A percentile compares a stretch with the other conserved stretches of the same genome.
Conservation (phyloP, 768 basidiomycete species). For the Lactifluus subvellereus region DNA sequence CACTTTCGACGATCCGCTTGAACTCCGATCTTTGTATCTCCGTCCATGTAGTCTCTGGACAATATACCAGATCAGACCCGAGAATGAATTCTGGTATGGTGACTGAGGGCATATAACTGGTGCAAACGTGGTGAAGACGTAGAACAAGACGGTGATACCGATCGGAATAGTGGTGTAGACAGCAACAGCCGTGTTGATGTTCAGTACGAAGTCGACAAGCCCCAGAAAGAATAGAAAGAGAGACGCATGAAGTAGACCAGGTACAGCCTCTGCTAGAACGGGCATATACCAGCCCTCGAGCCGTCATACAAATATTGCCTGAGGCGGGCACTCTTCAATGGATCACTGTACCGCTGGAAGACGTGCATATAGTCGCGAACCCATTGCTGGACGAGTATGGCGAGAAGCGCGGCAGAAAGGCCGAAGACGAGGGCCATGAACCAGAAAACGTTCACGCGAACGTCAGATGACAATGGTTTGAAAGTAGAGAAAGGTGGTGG, state of each 20-base stretch:
- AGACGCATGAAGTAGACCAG: slow-evolving; percentile 45
- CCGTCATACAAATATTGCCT: slow-evolving; percentile 36
- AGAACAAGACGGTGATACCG: slow-evolving; percentile 3
- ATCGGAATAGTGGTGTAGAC: not conserved
- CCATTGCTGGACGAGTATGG: slow-evolving; percentile 48
- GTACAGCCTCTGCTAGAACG: slow-evolving; percentile 39
- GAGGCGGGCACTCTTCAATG: slow-evolving; percentile 35
- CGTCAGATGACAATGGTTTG: slow-evolving; percentile 28
- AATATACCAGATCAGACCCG: slow-evolving; percentile 11
- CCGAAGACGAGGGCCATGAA: slow-evolving; percentile 35
- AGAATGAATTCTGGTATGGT: slow-evolving; percentile 13
- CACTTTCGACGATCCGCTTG: not conserved
- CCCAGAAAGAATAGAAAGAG: slow-evolving; percentile 47
- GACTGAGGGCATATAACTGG: slow-evolving; percentile 11
- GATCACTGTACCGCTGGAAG: slow-evolving; percentile 29
- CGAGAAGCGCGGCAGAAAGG: slow-evolving; percentile 39
- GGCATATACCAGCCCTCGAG: slow-evolving; percentile 37
- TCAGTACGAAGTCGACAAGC: slow-evolving; percentile 40
- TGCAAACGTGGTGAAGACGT: slow-evolving; percentile 15
- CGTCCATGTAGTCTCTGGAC: not conserved
- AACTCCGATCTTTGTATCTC: not conserved
- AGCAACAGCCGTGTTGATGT: slow-evolving; percentile 24
- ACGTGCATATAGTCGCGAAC: slow-evolving; percentile 33
- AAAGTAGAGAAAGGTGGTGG: slow-evolving; percentile 11
- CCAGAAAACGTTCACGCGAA: slow-evolving; percentile 40